phyloP scores from a whole-genome alignment of 1,284 basidiomycete genomes.

The Papiliotrema terrestris region DNA sequence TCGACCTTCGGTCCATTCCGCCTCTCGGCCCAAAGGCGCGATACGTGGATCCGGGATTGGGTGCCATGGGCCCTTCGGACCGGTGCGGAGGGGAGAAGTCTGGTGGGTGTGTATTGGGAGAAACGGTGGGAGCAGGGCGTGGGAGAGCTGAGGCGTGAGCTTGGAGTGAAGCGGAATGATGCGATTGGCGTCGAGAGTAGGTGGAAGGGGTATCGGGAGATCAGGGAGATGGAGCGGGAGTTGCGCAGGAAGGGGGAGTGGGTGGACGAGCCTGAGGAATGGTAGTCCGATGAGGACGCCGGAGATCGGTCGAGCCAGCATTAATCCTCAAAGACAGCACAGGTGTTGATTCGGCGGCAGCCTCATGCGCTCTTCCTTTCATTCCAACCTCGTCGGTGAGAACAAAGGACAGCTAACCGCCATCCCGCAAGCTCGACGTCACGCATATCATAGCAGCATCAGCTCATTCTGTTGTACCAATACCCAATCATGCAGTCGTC shows the following conservation, averaged over 20 bases:
- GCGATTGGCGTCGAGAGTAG: slow-evolving; percentile 33
- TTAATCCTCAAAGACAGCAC: too few relatives aligned
- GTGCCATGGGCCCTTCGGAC: slow-evolving; percentile 86
- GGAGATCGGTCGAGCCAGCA: too few relatives aligned
- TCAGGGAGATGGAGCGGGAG: slow-evolving; percentile 45
- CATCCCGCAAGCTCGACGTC: too few relatives aligned
- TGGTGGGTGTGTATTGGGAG: slow-evolving; percentile 96
- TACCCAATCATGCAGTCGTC: too few relatives aligned
- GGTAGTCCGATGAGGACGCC: slow-evolving; percentile 19
- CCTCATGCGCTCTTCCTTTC: too few relatives aligned
- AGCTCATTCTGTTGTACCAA: too few relatives aligned
- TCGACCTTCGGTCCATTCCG: slow-evolving; percentile 63
- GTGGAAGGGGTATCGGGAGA: slow-evolving; percentile 49
- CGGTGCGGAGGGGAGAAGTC: slow-evolving; percentile 64
- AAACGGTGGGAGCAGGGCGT: slow-evolving; percentile 78
- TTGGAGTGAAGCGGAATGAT: slow-evolving; percentile 34
- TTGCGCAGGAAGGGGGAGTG: slow-evolving; percentile 44
- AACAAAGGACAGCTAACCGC: too few relatives aligned
- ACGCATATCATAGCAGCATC: too few relatives aligned
- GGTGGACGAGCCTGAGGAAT: slow-evolving; percentile 48
- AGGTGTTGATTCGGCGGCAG: too few relatives aligned
- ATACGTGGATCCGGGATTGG: slow-evolving; percentile 58
- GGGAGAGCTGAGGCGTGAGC: slow-evolving; percentile 26
- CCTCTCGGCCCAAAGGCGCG: slow-evolving; percentile 32
- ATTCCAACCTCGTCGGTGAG: too few relatives aligned